Conservation (phyloP, 805 yeast genomes). For the Tetrapisispora fleetii region DNA sequence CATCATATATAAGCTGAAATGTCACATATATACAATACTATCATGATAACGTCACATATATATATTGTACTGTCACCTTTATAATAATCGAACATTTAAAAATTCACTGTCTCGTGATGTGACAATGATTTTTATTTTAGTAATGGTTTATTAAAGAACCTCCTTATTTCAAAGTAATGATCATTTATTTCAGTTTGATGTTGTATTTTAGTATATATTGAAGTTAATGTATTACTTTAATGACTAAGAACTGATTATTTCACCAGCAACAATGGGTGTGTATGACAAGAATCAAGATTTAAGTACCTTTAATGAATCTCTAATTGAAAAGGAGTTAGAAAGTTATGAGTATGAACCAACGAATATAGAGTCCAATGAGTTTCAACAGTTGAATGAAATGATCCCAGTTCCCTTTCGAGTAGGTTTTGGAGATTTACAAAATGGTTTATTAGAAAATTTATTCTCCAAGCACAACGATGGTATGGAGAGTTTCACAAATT, state of each 20-base stretch:
- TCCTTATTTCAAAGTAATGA: too few relatives aligned
- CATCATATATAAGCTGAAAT: background rate
- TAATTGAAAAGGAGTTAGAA: background rate
- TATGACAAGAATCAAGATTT: slow-evolving; percentile 1
- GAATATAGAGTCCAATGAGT: background rate
- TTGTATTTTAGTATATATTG: too few relatives aligned
- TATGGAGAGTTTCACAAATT: background rate
- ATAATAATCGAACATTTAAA: too few relatives aligned
- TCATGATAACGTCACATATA: background rate
- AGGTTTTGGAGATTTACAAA: background rate
- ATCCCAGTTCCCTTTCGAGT: background rate
- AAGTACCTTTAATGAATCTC: background rate
- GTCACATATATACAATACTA: background rate
- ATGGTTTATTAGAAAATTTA: background rate
- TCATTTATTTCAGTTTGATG: too few relatives aligned
- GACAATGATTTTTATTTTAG: too few relatives aligned
- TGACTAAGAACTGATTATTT: background rate
- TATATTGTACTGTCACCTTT: too few relatives aligned
- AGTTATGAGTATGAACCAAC: background rate
- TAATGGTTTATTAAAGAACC: too few relatives aligned
- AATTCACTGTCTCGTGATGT: background rate
- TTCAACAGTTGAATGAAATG: background rate
- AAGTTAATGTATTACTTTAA: too few relatives aligned
- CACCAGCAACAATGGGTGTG: background rate
- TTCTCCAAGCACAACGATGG: background rate